Evolutionary conservation across 495 filamentous ascomycete genomes (phyloP).

Genomic region (Aspergillus cavernicola): DNA sequence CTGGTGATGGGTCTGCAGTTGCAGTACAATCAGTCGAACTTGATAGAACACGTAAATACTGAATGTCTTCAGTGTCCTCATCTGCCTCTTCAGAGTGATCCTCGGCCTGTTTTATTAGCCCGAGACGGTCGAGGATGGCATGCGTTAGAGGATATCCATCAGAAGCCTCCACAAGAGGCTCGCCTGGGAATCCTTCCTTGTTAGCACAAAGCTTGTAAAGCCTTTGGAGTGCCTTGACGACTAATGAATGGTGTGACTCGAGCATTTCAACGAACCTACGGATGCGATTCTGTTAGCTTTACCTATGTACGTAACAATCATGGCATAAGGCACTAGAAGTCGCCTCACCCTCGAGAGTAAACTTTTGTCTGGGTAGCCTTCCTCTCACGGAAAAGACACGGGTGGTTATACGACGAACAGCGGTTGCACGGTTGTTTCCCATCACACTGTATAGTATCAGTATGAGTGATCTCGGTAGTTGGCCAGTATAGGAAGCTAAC

Average conservation of each 20-base stretch:
- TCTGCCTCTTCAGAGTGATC: conserved; percentile 37
- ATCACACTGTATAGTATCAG: conserved; percentile 37
- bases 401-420: conserved; percentile 46
- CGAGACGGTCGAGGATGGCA: conserved; percentile 44
- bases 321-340: neutral
- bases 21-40: conserved; percentile 41
- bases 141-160: conserved; percentile 45
- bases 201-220: conserved; percentile 44
- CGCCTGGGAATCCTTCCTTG: conserved; percentile 46
- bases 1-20: conserved; percentile 41
- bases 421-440: conserved; percentile 49
- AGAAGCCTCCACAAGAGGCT: conserved; percentile 37
- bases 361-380: conserved; percentile 48
- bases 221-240: conserved; percentile 43
- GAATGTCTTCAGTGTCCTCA: conserved; percentile 38
- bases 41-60: conserved; percentile 36
- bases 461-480: neutral
- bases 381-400: conserved; percentile 45
- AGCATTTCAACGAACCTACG: conserved; percentile 47
- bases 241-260: conserved; percentile 43
- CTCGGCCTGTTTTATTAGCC: conserved; percentile 48
- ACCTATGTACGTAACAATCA: neutral
- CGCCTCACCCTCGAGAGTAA: conserved; percentile 44
- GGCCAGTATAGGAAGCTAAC: conserved; percentile 4
- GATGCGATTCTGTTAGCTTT: neutral